Conservation (phyloP, 305 asterid genomes). For the Striga hermonthica region DNA sequence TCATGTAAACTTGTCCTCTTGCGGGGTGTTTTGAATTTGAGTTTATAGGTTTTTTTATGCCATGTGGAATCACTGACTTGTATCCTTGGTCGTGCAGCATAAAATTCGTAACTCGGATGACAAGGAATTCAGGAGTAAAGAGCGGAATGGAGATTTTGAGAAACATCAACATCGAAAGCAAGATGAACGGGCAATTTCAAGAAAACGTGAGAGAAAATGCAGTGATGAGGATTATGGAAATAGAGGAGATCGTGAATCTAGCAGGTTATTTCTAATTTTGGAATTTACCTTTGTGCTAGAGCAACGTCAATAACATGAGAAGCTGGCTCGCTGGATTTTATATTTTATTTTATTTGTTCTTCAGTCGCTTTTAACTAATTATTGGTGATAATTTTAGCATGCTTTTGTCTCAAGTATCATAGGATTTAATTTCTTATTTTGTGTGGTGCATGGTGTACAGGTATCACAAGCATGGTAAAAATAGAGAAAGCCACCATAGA, state of each 20-base stretch:
- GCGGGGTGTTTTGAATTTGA: background rate
- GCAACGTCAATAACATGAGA: constrained; percentile 22
- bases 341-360: constrained; percentile 17
- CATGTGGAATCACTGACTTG: constrained; percentile 12
- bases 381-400: constrained; percentile 11
- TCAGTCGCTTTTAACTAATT: constrained; percentile 11
- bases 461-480: constrained; percentile 38
- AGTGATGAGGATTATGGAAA: constrained; percentile 45
- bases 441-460: constrained; percentile 34
- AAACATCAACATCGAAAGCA: constrained; percentile 39
- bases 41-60: constrained; percentile 18
- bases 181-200: constrained; percentile 34
- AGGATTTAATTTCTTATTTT: background rate
- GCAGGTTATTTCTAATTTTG: constrained; percentile 43
- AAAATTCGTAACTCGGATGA: constrained; percentile 36
- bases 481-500: constrained; percentile 40
- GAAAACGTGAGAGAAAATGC: constrained; percentile 45
- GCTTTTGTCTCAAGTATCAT: too few relatives aligned
- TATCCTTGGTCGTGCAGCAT: constrained; percentile 32
- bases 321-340: background rate
- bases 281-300: constrained; percentile 22
- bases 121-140: constrained; percentile 36
- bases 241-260: constrained; percentile 44
- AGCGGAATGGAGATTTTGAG: constrained; percentile 35
- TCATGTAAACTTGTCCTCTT: constrained; percentile 5